phyloP scores from a whole-genome alignment of 148 eudicot genomes.

The Rhododendron ovatum region DNA sequence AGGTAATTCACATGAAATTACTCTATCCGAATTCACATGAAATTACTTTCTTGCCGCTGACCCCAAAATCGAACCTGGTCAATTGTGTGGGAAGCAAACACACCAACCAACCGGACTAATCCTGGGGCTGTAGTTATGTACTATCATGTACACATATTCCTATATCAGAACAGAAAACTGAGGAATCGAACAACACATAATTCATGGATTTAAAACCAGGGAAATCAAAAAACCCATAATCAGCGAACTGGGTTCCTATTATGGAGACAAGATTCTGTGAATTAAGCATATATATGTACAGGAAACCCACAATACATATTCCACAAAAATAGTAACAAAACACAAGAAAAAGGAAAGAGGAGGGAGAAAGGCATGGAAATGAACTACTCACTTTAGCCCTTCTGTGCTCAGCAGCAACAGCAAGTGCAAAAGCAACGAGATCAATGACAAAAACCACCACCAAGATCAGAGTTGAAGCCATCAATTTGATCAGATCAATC shows the following conservation, averaged over 20 bases:
- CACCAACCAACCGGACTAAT: too few species aligned
- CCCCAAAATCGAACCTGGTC: too few species aligned
- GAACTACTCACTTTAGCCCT: slow-evolving; percentile 43
- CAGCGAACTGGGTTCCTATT: not conserved
- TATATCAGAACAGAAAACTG: not conserved
- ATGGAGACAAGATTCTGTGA: not conserved
- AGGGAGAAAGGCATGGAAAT: not conserved
- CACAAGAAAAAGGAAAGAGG: not conserved
- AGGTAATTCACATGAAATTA: not conserved
- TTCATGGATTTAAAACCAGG: not conserved
- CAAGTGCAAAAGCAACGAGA: slow-evolving; percentile 70
- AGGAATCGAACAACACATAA: not conserved
- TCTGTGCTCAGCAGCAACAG: slow-evolving; percentile 75
- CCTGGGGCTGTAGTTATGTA: not conserved
- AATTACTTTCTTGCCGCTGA: not conserved
- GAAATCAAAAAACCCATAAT: not conserved
- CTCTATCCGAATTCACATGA: too few species aligned
- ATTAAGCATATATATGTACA: not conserved
- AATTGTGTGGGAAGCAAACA: too few species aligned
- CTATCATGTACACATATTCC: not conserved
- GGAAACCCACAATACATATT: not conserved
- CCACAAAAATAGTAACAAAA: not conserved
- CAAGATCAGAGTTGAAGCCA: slow-evolving; percentile 60
- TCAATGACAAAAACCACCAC: slow-evolving; percentile 53
- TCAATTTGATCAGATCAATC: slow-evolving; percentile 14